Evolutionary conservation across 202 grass and related monocot genomes (phyloP).

Genomic region (Setaria italica): DNA sequence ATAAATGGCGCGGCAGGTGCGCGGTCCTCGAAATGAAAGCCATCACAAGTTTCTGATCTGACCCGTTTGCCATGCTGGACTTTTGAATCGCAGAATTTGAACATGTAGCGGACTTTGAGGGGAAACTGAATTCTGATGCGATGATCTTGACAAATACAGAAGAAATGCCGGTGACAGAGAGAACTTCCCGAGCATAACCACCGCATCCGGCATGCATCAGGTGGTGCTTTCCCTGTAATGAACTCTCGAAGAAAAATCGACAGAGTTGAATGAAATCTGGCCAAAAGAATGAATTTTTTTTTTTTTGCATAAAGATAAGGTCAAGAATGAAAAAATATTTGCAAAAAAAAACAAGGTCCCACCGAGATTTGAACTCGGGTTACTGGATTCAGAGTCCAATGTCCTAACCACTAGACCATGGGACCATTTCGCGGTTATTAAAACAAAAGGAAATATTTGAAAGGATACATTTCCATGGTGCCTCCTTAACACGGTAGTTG

Average conservation of each 20-base stretch:
- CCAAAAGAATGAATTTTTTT: neutral
- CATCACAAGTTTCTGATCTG: constrained; percentile 10
- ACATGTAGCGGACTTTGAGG: neutral
- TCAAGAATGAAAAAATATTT: neutral
- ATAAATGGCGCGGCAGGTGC: constrained; percentile 28
- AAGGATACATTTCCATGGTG: too few relatives aligned
- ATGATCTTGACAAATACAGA: neutral
- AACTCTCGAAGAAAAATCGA: too few relatives aligned
- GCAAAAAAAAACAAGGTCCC: constrained; percentile 36
- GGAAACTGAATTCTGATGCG: neutral
- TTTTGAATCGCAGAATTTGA: neutral
- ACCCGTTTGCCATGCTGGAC: neutral
- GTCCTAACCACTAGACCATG: constrained; percentile 84
- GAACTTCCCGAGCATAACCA: neutral
- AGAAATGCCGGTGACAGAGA: neutral
- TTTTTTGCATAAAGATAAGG: neutral
- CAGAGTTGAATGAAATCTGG: neutral
- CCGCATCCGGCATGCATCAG: neutral
- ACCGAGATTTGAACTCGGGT: constrained; percentile 73
- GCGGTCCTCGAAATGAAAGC: neutral
- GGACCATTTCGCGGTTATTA: neutral
- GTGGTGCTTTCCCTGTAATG: too few relatives aligned
- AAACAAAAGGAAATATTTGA: neutral
- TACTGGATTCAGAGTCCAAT: constrained; percentile 82
- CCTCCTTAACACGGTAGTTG: too few relatives aligned